Base-by-base conservation (phyloP, 768 basidiomycete genomes). In the Lactifluus rugatus region DNA sequence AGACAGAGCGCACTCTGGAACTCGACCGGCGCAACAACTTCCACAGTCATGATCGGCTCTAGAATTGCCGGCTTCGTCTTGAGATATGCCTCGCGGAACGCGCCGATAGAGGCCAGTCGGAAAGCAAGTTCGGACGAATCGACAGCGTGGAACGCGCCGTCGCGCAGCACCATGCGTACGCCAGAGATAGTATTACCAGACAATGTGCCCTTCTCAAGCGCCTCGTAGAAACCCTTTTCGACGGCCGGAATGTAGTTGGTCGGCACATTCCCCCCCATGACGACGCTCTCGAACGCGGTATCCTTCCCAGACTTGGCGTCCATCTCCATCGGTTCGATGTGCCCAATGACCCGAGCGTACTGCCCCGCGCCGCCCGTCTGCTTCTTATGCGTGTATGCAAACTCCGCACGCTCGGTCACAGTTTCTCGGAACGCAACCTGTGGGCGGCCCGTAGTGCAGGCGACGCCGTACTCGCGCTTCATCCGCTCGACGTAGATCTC, bases 401-500 rank as follows among this genome's bases (percentile, higher is more conserved):
- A 99, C 47, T 86, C 80, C 2, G 87, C 82, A 23, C 82, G 80
- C 55, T 86, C 78, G 2, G 89, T 88, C 68, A 97, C 84, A 1
- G 96, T 93, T 74, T 99, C 96, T 46, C 95, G 83, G 79, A 92
- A 99, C 3, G 93, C 93, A 48, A 99, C 96, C 21, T 88, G 88
- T 13, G 96, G 96, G 71, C 93, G 94, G 58, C 95, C 95, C 7
- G 95, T 97, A 16, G 83, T 78, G 67, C 93, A 96, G 44, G 90
- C 84, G 19, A 93, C 90, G 55, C 89, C 89, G 73, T 99, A 99
- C 73, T 99, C 96, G 52, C 96, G 89, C 65, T 84, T 86, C 93
- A 99, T 97, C 41, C 96, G 91, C 70, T 99, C 96, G 60, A 97
- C 93, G 73, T 99, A 98, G 68, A 99, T 95, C 68, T 99, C 96